These are phyloP conservation scores for Aureobasidium musti DNA, from an alignment of 2,329 filamentous ascomycete species.

Conservation along the genomic window DNA sequence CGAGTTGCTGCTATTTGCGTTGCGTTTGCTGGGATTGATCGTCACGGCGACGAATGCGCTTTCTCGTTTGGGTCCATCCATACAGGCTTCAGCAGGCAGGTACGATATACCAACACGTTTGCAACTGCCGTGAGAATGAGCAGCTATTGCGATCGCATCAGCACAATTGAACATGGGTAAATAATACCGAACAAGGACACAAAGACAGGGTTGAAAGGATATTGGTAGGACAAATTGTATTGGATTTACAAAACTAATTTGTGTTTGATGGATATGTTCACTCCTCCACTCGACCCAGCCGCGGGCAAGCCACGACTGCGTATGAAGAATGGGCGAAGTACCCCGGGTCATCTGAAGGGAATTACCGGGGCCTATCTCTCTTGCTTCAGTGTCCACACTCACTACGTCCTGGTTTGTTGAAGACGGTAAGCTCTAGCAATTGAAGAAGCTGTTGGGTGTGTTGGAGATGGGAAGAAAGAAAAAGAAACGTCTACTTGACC, in stretches of 20 bases:
- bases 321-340: constrained; percentile 14
- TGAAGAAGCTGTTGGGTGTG: constrained; percentile 40
- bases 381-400: constrained; percentile 50
- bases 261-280: constrained; percentile 12
- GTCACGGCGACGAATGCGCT: background rate
- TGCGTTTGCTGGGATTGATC: constrained; percentile 2
- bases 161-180: background rate
- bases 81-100: background rate
- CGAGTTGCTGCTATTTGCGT: background rate
- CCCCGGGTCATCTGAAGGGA: constrained; percentile 5
- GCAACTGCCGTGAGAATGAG: background rate
- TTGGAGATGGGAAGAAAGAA: background rate
- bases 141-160: background rate
- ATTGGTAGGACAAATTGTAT: background rate
- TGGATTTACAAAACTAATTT: background rate
- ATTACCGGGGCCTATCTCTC: constrained; percentile 33
- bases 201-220: background rate
- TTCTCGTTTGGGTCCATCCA: background rate
- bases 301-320: constrained; percentile 12
- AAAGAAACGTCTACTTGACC: constrained; percentile 11
- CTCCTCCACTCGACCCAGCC: constrained; percentile 22
- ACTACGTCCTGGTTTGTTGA: constrained; percentile 41
- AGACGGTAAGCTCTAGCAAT: constrained; percentile 48
- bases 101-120: background rate
- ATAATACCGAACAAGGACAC: background rate